These are phyloP conservation scores for Sherardia arvensis DNA, from an alignment of 257 asterid species.

Conservation along the genomic window DNA sequence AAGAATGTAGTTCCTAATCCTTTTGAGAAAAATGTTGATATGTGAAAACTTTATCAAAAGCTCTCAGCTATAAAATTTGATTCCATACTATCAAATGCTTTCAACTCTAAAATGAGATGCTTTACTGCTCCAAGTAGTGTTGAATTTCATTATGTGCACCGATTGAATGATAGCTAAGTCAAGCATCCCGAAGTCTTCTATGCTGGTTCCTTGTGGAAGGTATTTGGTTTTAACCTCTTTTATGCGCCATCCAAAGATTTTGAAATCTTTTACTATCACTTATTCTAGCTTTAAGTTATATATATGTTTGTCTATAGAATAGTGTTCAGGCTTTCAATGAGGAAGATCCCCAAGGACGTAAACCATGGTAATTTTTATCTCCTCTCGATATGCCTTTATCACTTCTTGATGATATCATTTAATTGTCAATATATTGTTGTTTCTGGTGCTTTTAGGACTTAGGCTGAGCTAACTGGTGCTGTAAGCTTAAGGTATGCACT, in stretches of 20 bases:
- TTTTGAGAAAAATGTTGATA: too few species aligned
- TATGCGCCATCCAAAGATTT: too few species aligned
- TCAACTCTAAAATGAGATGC: too few species aligned
- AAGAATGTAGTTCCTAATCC: too few species aligned
- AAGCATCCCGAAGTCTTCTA: slow-evolving; percentile 85
- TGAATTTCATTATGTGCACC: slow-evolving; percentile 84
- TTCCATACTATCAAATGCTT: too few species aligned
- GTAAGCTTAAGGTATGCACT: slow-evolving; percentile 57
- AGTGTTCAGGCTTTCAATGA: slow-evolving; percentile 95
- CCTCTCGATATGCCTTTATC: background rate
- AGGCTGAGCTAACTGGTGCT: slow-evolving; percentile 78
- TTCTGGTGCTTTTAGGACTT: slow-evolving; percentile 49
- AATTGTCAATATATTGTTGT: slow-evolving; percentile 5
- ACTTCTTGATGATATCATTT: background rate
- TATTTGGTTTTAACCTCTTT: slow-evolving; percentile 16
- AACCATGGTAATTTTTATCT: slow-evolving; percentile 55
- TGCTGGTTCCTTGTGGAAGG: slow-evolving; percentile 99
- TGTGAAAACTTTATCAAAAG: too few species aligned
- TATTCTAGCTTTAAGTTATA: too few species aligned
- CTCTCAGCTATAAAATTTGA: too few species aligned
- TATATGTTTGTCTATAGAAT: slow-evolving; percentile 44
- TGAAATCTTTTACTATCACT: background rate
- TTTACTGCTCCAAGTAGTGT: slow-evolving; percentile 61
- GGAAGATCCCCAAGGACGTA: slow-evolving; percentile 97
- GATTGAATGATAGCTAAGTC: slow-evolving; percentile 90